Evolutionary conservation across 805 yeast genomes (phyloP), one percentile per base, ranked within the genome.

Genomic region (Tetrapisispora taiwanensis): DNA sequence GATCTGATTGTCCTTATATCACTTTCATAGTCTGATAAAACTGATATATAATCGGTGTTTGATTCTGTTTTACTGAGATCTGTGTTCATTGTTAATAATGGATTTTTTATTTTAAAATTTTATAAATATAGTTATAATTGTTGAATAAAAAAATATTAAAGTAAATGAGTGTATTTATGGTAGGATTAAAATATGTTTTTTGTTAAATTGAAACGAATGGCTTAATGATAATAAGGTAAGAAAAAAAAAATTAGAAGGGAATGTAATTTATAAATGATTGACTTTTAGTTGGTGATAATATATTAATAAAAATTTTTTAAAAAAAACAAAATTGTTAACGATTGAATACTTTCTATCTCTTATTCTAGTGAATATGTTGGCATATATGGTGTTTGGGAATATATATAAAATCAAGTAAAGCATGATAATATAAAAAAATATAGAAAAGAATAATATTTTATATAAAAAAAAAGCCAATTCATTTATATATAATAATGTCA

Each of bases 11-110:
- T 27, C 3, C 17, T 19, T 2, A 17, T 8, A 8, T 37, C 32
- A 27, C 40, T 37, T 3, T 18, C 39, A n/a, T 36, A 36, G 20
- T 22, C 39, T 22, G 39, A 36, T 36, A 36, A 22, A 36, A 36
- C 18, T 15, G 39, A 36, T n/a, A 24, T 8, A 15, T 22, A 36
- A 24, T 36, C 39, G 12, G 20, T 24, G 14, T 22, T 15, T 5
- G 30, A 20, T 20, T n/a, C 27, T 3, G 7, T 12, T 9, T 20
- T 6, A 13, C 18, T 20, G 27, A 34, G 22, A 7, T 34, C 27
- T 22, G 14, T 10, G 27, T 34, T 22, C 37, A 34, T 34, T 34
- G 37, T 22, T 34, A 32, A 32, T n/a, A n/a, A n/a, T n/a, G n/a
- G n/a, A n/a, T n/a, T n/a, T 6, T 18, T 17, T 32, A 32, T 32